A percentile compares a stretch with the other conserved stretches of the same genome.
Evolutionary conservation across 2,329 filamentous ascomycete species (phyloP).

Genomic region (Nemania sp.): DNA sequence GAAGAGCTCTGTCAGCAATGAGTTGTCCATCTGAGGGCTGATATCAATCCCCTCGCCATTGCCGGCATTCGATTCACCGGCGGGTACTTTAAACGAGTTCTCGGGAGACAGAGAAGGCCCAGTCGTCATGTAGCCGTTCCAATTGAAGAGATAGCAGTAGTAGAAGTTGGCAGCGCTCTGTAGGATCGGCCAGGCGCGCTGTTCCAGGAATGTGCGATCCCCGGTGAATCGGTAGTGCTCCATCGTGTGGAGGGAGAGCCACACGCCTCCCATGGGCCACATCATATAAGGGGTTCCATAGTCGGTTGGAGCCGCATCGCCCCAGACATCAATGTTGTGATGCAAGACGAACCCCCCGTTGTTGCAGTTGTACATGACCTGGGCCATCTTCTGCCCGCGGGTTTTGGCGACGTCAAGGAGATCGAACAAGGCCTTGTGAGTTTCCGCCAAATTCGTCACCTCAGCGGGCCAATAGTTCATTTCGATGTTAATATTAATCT

Average conservation of each 20-base stretch:
- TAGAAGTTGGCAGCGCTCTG: constrained; percentile 45
- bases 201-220: constrained; percentile 38
- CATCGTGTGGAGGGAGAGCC: constrained; percentile 47
- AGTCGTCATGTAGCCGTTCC: constrained; percentile 30
- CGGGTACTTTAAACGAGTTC: constrained; percentile 24
- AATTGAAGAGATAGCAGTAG: constrained; percentile 44
- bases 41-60: constrained; percentile 22
- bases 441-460: constrained; percentile 43
- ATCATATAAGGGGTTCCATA: constrained; percentile 23
- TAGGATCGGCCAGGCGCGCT: constrained; percentile 38
- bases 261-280: constrained; percentile 49
- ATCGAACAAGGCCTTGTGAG: constrained; percentile 47
- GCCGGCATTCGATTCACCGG: constrained; percentile 4
- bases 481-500: constrained; percentile 31
- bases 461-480: constrained; percentile 38
- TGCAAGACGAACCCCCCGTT: constrained; percentile 43
- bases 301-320: constrained; percentile 44
- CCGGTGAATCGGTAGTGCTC: constrained; percentile 46
- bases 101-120: constrained; percentile 30
- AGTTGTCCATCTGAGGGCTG: constrained; percentile 25
- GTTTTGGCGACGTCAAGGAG: constrained; percentile 30
- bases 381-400: constrained; percentile 42
- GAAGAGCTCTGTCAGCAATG: constrained; percentile 46
- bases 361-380: constrained; percentile 44
- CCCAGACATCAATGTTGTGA: constrained; percentile 48